Conservation (phyloP, 345 rosid species). For the Gossypium mustelinum region DNA sequence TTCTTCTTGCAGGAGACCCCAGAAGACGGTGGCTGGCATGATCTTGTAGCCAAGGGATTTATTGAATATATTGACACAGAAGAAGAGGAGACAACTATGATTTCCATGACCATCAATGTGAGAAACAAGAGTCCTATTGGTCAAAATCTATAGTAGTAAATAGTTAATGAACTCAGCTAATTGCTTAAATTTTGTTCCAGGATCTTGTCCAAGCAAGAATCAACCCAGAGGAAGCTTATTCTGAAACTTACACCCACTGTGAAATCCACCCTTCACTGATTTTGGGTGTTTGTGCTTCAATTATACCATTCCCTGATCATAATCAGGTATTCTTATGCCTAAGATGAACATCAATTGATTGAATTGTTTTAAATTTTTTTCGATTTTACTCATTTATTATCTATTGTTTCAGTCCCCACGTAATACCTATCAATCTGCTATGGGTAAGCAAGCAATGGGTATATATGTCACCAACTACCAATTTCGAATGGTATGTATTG, state of each 20-base stretch:
- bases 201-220: constrained; percentile 88
- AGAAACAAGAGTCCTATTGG: constrained; percentile 25
- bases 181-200: constrained; percentile 32
- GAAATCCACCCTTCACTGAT: constrained; percentile 98
- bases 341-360: constrained; percentile 6
- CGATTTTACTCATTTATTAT: constrained; percentile 13
- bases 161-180: background rate
- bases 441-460: constrained; percentile 99
- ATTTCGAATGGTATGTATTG: constrained; percentile 71
- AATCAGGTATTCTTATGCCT: constrained; percentile 64
- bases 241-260: constrained; percentile 91
- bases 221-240: constrained; percentile 72
- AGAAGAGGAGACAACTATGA: constrained; percentile 99
- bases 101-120: constrained; percentile 97
- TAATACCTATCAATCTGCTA: constrained; percentile 98
- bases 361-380: background rate
- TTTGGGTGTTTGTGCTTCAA: constrained; percentile 96
- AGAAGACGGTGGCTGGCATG: constrained; percentile 95
- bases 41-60: constrained; percentile 78
- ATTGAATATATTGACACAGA: constrained; percentile 96
- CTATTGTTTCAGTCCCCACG: constrained; percentile 74
- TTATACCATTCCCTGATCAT: constrained; percentile 98
- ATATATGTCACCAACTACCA: constrained; percentile 97
- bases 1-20: constrained; percentile 55
- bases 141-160: background rate